Base-by-base conservation (phyloP, 306 rosid genomes). In the Echinosophora koreensis region DNA sequence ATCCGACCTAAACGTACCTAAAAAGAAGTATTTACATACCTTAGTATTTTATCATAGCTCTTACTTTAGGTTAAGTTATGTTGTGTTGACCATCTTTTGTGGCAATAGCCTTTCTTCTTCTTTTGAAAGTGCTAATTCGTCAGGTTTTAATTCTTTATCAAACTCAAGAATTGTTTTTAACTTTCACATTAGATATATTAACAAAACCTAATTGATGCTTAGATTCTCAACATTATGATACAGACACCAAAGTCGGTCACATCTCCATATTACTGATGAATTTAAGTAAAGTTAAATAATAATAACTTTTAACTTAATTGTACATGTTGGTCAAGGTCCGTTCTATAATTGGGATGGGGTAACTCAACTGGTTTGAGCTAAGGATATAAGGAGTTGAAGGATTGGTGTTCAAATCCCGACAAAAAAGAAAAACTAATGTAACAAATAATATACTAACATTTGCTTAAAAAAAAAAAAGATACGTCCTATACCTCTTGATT, bases 1-100 rank as follows among this genome's bases (percentile, higher is more conserved):
- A 82, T 57, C 73, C 77, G 81, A 77, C 84, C 84, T 27, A 83
- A 80, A 71, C 51, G 67, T 73, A 74, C 88, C 86, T 83, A 65
- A 83, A 88, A 89, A 76, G 67, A 66, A 80, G 69, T 60, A 68
- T 60, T 76, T 17, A 65, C 60, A 50, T 67, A 51, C 72, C 52
- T 34, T 78, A 52, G 70, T 85, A 49, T 32, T 79, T 77, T 55
- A 15, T 42, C 46, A 71, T 77, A 34, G 71, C 79, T 84, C 82
- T 80, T 61, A 30, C 77, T 72, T 78, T 80, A 64, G 70, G 74
- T 74, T 81, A 52, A 71, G 59, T 64, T 54, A 68, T 75, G 22
- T 30, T 76, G 6, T 76, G 6, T 80, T 46, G 65, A 55, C 70
- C 62, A 71, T 81, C 79, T 75, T 68, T 74, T 66, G 73, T 60